These are phyloP conservation scores for Pythium diclinum DNA, from an alignment of 352 stramenopile genomes.

Conservation along the genomic window DNA sequence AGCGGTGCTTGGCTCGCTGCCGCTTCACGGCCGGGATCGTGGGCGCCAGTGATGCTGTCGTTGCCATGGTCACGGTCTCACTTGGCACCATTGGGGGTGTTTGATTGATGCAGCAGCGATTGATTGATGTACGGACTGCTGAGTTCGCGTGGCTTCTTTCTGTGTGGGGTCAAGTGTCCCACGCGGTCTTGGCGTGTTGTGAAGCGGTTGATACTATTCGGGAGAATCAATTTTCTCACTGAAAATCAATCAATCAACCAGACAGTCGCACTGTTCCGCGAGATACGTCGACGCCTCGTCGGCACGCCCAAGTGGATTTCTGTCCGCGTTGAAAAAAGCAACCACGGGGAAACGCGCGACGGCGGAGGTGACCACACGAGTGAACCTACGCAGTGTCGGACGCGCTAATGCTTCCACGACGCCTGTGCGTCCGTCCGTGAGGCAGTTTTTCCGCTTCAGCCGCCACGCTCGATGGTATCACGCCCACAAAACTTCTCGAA, in stretches of 20 bases:
- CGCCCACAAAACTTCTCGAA: conserved; percentile 2
- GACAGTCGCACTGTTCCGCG: not conserved
- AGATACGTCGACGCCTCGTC: not conserved
- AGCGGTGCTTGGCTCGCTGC: not conserved
- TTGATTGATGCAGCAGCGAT: no score
- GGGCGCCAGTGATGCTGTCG: not conserved
- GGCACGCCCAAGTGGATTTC: not conserved
- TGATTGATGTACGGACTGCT: not conserved
- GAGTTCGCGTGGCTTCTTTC: not conserved
- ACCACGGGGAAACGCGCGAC: not conserved
- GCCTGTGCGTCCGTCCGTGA: no score
- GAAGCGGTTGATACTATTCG: not conserved
- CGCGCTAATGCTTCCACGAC: no score
- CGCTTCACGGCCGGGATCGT: not conserved
- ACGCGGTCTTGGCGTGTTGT: not conserved
- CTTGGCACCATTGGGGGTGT: not conserved
- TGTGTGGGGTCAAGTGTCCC: not conserved
- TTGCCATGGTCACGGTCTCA: not conserved
- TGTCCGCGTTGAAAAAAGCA: not conserved
- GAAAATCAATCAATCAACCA: not conserved
- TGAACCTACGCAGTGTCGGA: not conserved
- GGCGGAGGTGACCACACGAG: not conserved
- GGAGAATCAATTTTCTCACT: not conserved
- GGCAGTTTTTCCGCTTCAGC: not conserved
- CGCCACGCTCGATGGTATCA: not conserved